phyloP scores from a whole-genome alignment of 805 yeast genomes.

The Lipomyces spencermartinsiae region DNA sequence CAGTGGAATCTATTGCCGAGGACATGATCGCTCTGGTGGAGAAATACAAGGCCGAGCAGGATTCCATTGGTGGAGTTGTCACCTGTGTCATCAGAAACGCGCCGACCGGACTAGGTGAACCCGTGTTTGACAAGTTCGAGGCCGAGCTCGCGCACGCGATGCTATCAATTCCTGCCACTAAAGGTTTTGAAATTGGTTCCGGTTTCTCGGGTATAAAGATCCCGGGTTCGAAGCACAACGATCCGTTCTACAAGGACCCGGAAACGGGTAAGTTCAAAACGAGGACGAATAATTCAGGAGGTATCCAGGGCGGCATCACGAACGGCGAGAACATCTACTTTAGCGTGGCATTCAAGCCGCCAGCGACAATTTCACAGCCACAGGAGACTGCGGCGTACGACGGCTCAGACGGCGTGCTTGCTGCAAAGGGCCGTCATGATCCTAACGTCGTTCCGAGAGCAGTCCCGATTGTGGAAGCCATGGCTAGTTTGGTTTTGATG shows the following conservation, averaged over 20 bases:
- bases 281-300: constrained; percentile 90
- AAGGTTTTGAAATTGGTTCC: constrained; percentile 97
- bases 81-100: constrained; percentile 95
- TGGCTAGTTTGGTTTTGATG: constrained; percentile 93
- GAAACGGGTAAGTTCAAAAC: constrained; percentile 75
- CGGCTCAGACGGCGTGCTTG: constrained; percentile 84
- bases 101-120: constrained; percentile 97
- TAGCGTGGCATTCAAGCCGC: constrained; percentile 95
- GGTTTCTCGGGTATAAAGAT: constrained; percentile 90
- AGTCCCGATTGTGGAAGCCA: constrained; percentile 96
- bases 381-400: constrained; percentile 89
- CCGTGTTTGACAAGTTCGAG: constrained; percentile 95
- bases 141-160: constrained; percentile 96
- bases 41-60: constrained; percentile 80
- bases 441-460: constrained; percentile 99
- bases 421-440: constrained; percentile 98
- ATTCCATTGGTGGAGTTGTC: constrained; percentile 97
- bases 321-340: constrained; percentile 96
- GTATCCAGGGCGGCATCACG: constrained; percentile 97
- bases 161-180: constrained; percentile 97
- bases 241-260: constrained; percentile 72
- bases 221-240: constrained; percentile 95
- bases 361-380: constrained; percentile 94
- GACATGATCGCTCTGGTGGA: constrained; percentile 88
- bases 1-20: constrained; percentile 72